Percentiles rank a stretch among this genome's conserved stretches.
Conservation (phyloP, 352 stramenopile genomes). For the Phytopythium boreale region DNA sequence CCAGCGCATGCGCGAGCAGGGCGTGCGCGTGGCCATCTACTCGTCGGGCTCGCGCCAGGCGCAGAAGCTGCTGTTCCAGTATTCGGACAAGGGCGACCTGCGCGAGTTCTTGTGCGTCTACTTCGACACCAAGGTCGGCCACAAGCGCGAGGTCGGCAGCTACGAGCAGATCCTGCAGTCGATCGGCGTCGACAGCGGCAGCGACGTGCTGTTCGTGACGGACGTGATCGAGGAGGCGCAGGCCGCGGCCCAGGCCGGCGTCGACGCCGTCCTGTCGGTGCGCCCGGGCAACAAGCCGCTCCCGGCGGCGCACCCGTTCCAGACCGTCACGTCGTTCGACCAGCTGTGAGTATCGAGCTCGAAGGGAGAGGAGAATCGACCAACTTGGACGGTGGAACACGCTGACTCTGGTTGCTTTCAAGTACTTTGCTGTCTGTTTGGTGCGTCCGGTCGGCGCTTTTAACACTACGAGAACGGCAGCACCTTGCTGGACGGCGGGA, state of each 20-base stretch:
- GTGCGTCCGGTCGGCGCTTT: neutral
- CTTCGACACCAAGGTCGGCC: slow-evolving; percentile 83
- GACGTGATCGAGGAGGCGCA: slow-evolving; percentile 86
- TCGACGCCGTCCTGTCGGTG: slow-evolving; percentile 73
- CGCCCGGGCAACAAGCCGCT: slow-evolving; percentile 85
- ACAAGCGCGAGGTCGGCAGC: slow-evolving; percentile 69
- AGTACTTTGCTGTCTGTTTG: neutral
- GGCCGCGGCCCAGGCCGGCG: slow-evolving; percentile 61
- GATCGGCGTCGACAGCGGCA: slow-evolving; percentile 71
- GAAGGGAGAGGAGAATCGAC: neutral
- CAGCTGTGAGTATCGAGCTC: slow-evolving; percentile 43
- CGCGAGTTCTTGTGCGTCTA: slow-evolving; percentile 71
- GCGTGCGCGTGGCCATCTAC: slow-evolving; percentile 91
- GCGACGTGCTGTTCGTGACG: slow-evolving; percentile 88
- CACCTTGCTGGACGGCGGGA: slow-evolving; percentile 6
- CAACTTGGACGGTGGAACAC: neutral
- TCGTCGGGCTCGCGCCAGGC: slow-evolving; percentile 89
- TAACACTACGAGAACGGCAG: neutral
- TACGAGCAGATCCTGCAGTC: slow-evolving; percentile 84
- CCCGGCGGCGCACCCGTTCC: slow-evolving; percentile 49
- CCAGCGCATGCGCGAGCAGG: slow-evolving; percentile 62
- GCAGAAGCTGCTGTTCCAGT: slow-evolving; percentile 85
- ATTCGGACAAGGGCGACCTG: slow-evolving; percentile 82
- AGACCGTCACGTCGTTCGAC: slow-evolving; percentile 53
- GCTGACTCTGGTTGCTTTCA: neutral